Base-by-base conservation (phyloP, 1,284 basidiomycete species). In the Ganoderma meredithae region DNA sequence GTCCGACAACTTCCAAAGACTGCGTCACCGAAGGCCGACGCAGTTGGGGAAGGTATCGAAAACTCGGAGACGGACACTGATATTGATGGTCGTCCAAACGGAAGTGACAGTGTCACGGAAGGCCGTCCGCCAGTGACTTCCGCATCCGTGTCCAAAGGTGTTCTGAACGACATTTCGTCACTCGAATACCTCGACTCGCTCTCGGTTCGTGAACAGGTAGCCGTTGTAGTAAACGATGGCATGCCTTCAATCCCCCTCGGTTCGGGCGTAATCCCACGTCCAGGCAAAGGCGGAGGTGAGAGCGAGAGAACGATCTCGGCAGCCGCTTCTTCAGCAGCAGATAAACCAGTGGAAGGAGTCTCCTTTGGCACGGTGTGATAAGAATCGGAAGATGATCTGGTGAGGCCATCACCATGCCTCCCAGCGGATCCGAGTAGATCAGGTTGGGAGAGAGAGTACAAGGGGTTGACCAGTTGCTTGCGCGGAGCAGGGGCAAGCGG, bases 11-110 rank as follows among this genome's bases (percentile, higher is more conserved):
- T 72, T 44, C 76, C 78, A 66, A 81, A 81, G 31, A 87, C 76
- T 8, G 83, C 85, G 71, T 92, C 90, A 40, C 87, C 86, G 79
- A 93, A 93, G 15, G 89, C 90, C 31, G 91, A 92, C 17, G 84
- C 87, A 0, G 91, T 90, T 0, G 91, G 91, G 3, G 91, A 93
- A 4, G 85, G 80, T 62, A 82, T 80, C 17, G 83, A 82, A 75
- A 89, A 88, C 63, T 88, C 85, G 8, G 88, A 90, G 39, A 87
- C 72, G 22, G 88, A 90, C 40, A 87, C 72, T n/a, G 89, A 90
- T 15, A 80, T 82, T 43, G 81, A 69, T 72, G 77, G 65, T 72
- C 78, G 63, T 73, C 79, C 78, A 47, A 81, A 67, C 39, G 79
- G 75, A 60, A 84, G 56, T 15, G 84, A 83, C 63, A 78, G 72